Base-by-base conservation (phyloP, 164 flowering plant species). In the Annona cherimola region DNA sequence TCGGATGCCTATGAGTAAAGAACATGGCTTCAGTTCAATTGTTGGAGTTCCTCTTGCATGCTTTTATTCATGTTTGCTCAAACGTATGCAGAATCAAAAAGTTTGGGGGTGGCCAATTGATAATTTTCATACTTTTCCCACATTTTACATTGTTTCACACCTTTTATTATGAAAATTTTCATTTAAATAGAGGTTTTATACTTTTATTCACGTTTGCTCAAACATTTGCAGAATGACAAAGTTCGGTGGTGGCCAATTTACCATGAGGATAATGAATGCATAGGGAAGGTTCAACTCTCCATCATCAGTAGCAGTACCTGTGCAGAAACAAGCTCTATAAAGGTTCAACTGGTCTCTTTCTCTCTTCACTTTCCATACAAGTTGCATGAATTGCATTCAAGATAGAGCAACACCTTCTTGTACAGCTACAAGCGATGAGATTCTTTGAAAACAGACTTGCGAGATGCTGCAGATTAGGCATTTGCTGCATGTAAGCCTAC, bases 161-260 rank as follows among this genome's bases (percentile, higher is more conserved):
- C 35, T 26, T 26, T 26, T 26, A 26, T 26, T 26, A 26, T 26
- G 35, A 26, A 26, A 26, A 26, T 26, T 26, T 26, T 26, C 35
- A 26, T 26, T 26, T 26, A 26, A 26, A 26, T 26, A 26, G 35
- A 26, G 35, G 35, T 26, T 26, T 26, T 26, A 26, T 26, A 26
- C 35, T 41, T 42, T 59, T 60, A 43, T 43, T 42, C 43, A 19
- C 3, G 14, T 41, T 26, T 61, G 19, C 60, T 18, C 42, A 26
- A 41, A 71, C 61, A 7, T 64, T 45, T 76, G 74, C 86, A 94
- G 97, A 84, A 75, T 84, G 98, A 91, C 19, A 88, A 80, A 81
- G 73, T 85, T 68, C 84, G 84, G 50, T 94, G 98, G 98, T 94
- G 97, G 98, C 90, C 93, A 26, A 81, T 94, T 66, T 88, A 83